Evolutionary conservation across 306 rosid genomes (phyloP).

Genomic region (Echinosophora koreensis): DNA sequence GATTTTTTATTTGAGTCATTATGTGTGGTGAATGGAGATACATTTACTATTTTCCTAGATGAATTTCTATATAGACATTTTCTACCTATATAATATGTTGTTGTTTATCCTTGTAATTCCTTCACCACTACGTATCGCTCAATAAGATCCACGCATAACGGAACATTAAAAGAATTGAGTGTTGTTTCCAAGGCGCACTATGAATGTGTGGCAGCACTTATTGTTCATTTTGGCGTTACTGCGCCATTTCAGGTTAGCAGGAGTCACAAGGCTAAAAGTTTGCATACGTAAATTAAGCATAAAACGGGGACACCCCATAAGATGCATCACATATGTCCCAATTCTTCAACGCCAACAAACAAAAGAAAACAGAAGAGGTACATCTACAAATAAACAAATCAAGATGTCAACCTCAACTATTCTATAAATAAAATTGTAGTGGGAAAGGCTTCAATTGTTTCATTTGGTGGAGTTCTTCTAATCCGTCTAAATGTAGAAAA

Average conservation of each 20-base stretch:
- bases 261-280: conserved; percentile 11
- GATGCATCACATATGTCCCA: conserved; percentile 37
- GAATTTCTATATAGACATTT: background rate
- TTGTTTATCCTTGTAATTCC: background rate
- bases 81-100: background rate
- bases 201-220: conserved; percentile 4
- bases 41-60: background rate
- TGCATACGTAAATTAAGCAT: conserved; percentile 27
- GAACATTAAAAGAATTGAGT: no score
- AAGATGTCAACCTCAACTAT: conserved; percentile 32
- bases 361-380: background rate
- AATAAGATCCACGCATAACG: background rate
- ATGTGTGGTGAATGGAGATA: no score
- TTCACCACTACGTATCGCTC: background rate
- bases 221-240: conserved; percentile 9
- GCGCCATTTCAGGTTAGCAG: conserved; percentile 32
- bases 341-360: conserved; percentile 30
- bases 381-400: background rate
- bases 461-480: background rate
- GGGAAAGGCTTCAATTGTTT: conserved; percentile 4
- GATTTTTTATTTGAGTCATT: background rate
- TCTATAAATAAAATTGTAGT: conserved; percentile 14
- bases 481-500: conserved; percentile 12
- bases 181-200: conserved; percentile 38
- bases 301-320: conserved; percentile 17